Conservation (phyloP, 2,329 filamentous ascomycete genomes). For the Epichloe gansuensis region DNA sequence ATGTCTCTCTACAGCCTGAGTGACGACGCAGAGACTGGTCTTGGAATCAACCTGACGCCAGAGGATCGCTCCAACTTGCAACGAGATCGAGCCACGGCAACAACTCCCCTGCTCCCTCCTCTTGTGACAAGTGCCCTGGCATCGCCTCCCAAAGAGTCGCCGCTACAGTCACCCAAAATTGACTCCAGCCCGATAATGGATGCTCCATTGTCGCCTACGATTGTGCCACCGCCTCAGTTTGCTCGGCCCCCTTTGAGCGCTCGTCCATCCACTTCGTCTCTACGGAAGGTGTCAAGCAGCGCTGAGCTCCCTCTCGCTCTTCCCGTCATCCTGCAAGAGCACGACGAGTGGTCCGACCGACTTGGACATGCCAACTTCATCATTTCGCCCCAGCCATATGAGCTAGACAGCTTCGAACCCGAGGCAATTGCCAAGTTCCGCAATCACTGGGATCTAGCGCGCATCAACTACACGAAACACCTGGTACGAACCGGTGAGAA, state of each 20-base stretch:
- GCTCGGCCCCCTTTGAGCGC: constrained; percentile 56
- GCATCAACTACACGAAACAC: constrained; percentile 80
- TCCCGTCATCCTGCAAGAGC: constrained; percentile 52
- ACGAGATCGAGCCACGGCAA: constrained; percentile 50
- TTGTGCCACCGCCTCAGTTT: constrained; percentile 35
- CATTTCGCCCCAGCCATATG: constrained; percentile 72
- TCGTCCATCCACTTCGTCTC: constrained; percentile 66
- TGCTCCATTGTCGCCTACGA: constrained; percentile 3
- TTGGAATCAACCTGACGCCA: constrained; percentile 16
- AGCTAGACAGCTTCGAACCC: constrained; percentile 49
- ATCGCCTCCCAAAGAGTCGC: constrained; percentile 55
- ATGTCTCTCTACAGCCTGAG: constrained; percentile 49
- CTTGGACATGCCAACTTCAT: constrained; percentile 91
- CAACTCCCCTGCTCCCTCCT: constrained; percentile 77
- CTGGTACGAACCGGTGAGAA: constrained; percentile 80
- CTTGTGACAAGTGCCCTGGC: constrained; percentile 51
- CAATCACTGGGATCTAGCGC: constrained; percentile 70
- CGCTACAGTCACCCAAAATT: constrained; percentile 67
- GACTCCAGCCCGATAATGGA: constrained; percentile 7
- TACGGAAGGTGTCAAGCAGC: constrained; percentile 51
- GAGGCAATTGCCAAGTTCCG: constrained; percentile 50
- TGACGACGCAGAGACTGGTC: constrained; percentile 28
- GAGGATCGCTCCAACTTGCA: constrained; percentile 37
- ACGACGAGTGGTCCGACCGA: constrained; percentile 72
- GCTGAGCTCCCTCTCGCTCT: constrained; percentile 43